These are phyloP conservation scores for Agaricus sinodeliciosus DNA, from an alignment of 768 basidiomycete genomes.

Conservation along the genomic window DNA sequence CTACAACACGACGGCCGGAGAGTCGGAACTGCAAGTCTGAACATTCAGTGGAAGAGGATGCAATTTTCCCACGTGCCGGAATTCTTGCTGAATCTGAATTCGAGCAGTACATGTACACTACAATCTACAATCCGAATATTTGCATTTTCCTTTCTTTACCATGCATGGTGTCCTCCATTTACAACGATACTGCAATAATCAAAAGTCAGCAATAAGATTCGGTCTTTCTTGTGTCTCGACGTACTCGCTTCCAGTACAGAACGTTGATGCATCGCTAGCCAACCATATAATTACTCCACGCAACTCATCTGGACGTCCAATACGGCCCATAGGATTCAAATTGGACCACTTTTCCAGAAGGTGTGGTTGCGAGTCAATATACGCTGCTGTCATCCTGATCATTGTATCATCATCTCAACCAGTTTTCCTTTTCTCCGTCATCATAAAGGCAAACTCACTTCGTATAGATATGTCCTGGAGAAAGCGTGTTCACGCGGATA, in stretches of 20 bases:
- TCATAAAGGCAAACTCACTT: conserved; percentile 28
- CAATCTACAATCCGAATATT: neutral
- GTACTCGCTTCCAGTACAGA: conserved; percentile 80
- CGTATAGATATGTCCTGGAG: conserved; percentile 74
- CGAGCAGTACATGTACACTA: neutral
- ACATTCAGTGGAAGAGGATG: neutral
- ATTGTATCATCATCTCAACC: neutral
- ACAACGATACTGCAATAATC: conserved; percentile 44
- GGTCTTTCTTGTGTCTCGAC: conserved; percentile 23
- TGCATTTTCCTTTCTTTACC: conserved; percentile 26
- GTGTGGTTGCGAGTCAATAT: conserved; percentile 58
- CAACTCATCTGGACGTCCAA: conserved; percentile 68
- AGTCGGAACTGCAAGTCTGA: neutral
- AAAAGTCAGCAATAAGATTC: neutral
- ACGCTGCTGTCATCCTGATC: conserved; percentile 67
- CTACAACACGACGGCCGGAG: conserved; percentile 3
- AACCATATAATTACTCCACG: conserved; percentile 69
- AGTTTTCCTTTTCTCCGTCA: neutral
- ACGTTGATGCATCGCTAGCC: conserved; percentile 69
- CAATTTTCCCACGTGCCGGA: conserved; percentile 4
- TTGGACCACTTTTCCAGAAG: conserved; percentile 61
- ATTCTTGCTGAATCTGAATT: neutral
- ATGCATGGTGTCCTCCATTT: conserved; percentile 57
- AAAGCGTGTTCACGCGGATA: conserved; percentile 72
- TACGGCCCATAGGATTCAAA: conserved; percentile 62